phyloP scores from a whole-genome alignment of 257 asterid genomes.

The Sherardia arvensis region DNA sequence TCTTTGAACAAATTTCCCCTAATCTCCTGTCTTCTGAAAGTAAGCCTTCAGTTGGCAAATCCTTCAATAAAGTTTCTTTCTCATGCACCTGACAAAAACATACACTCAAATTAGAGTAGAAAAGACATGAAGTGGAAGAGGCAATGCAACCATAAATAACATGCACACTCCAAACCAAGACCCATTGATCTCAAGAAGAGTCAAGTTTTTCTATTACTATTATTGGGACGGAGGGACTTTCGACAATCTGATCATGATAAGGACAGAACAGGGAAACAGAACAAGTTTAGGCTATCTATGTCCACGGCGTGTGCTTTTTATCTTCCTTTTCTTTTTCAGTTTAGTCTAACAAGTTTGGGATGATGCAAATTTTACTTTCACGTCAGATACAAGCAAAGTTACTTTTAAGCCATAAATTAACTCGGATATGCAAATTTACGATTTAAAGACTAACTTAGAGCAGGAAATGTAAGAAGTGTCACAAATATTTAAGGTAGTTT shows the following conservation, averaged over 20 bases:
- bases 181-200: neutral
- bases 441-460: neutral
- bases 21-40: constrained; percentile 66
- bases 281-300: too few species aligned
- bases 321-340: too few species aligned
- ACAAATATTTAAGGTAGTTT: neutral
- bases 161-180: neutral
- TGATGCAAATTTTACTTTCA: neutral
- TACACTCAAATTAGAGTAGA: neutral
- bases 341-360: neutral
- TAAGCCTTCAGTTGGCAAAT: constrained; percentile 61
- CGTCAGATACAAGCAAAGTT: neutral
- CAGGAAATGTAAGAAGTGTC: neutral
- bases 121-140: neutral
- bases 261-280: neutral
- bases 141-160: neutral
- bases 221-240: too few species aligned
- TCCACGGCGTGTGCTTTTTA: too few species aligned
- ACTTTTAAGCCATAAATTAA: neutral
- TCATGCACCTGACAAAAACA: constrained; percentile 67
- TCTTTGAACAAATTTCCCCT: constrained; percentile 89
- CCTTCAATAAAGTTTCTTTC: constrained; percentile 80
- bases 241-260: neutral
- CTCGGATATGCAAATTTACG: neutral
- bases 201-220: neutral